Base-by-base conservation (phyloP, 805 yeast species). In the Zygotorulaspora chibaensis region DNA sequence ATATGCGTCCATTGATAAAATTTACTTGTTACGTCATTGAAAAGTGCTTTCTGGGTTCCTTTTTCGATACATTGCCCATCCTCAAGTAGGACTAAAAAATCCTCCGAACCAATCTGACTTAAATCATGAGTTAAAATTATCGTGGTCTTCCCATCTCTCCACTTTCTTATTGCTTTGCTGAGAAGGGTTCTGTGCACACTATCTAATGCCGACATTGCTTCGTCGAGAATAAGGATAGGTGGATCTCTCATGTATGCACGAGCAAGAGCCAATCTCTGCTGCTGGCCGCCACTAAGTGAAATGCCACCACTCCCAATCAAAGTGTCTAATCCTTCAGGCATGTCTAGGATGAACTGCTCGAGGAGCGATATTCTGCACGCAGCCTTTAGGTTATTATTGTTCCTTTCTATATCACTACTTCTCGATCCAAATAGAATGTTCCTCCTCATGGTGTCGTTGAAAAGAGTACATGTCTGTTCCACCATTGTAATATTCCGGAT, bases 211-310 rank as follows among this genome's bases (percentile, higher is more conserved):
- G 93, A 83, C 2, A 87, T 68, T 3, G 93, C 77, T 61, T 93
- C 99, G 67, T 93, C 99, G 23, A 90, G 68, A 2, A 93, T 75
- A 48, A 91, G 66, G 4, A 93, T 74, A 0, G 90, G 87, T 0
- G 95, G 65, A 57, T 93, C 76, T 50, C 87, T 72, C 3, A 89
- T 47, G 45, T 72, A 73, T 0, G 97, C 97, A 44, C 97, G 73
- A 0, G 98, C 96, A 25, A 93, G 57, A 0, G 91, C 84, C 2
- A 93, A 71, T 50, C 90, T 71, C 65, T 93, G 99, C 45, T 74
- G 77, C 62, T 93, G 96, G 0, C 99, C 99, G 3, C 98, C 98
- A 52, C 96, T 87, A 8, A 91, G 67, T 1, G 71, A 56, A 2
- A 74, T 58, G 2, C 79, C 77, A 10, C 69, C 66, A 1, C 59